Conservation (phyloP, 2,329 filamentous ascomycete species). For the Coniochaeta sp. region DNA sequence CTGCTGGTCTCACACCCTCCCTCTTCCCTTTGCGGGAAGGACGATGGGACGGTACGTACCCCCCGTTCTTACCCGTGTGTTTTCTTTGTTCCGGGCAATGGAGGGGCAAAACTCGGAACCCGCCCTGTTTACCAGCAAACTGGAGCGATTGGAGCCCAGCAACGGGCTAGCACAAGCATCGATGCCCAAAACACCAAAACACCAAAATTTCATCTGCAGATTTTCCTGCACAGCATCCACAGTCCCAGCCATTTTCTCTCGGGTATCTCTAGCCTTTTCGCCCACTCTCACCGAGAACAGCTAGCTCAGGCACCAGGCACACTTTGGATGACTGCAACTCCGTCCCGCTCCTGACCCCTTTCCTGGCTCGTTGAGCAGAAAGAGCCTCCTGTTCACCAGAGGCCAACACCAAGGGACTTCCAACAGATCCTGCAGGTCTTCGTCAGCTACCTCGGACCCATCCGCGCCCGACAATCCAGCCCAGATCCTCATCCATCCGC, state of each 20-base stretch:
- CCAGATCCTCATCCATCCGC: not conserved
- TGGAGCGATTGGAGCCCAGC: slow-evolving; percentile 11
- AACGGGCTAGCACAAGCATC: slow-evolving; percentile 17
- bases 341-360: not conserved
- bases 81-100: slow-evolving; percentile 7
- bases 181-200: slow-evolving; percentile 15
- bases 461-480: slow-evolving; percentile 12
- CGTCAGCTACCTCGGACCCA: slow-evolving; percentile 14
- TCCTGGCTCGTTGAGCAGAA: not conserved
- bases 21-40: not conserved
- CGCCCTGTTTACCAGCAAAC: slow-evolving; percentile 8
- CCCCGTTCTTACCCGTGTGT: not conserved
- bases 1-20: slow-evolving; percentile 1
- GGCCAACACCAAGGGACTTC: not conserved
- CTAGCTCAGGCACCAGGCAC: not conserved
- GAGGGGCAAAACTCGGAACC: slow-evolving; percentile 7
- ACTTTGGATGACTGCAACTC: not conserved
- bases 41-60: not conserved
- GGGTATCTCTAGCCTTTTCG: too few relatives aligned
- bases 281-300: not conserved
- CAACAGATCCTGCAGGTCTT: slow-evolving; percentile 4
- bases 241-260: too few relatives aligned
- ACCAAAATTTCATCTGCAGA: slow-evolving; percentile 2
- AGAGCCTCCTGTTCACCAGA: not conserved
- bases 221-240: slow-evolving; percentile 3